Base-by-base conservation (phyloP, 2,329 filamentous ascomycete genomes). In the Penicillium sp. region DNA sequence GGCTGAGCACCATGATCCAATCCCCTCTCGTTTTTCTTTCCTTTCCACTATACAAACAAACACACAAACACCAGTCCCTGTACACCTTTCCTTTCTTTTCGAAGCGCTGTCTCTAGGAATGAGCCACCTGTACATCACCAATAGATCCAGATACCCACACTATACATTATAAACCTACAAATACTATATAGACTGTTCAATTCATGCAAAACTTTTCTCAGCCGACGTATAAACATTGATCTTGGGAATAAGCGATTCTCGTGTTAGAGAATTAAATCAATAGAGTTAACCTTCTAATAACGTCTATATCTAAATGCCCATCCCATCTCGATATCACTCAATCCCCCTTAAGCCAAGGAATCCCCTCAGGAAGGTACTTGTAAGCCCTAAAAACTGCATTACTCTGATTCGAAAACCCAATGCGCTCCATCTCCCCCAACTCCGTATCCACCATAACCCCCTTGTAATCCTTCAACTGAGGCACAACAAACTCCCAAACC, bases 371-470 rank as follows among this genome's bases (percentile, higher is more conserved):
- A 1, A 65, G 63, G 61, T 79, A 78, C 55, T 75, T 74, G 53
- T 79, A 79, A 29, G 76, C 76, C 47, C 77, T 58, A 56, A 80
- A 79, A 18, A 79, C 46, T 1, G 76, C 77, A 69, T 79, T 80
- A 1, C 71, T 71, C 42, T 72, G 65, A 60, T 73, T 74, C 18
- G 69, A 65, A 53, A 78, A 78, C 22, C 63, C 61, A 35, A 75
- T 72, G 4, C 68, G 65, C 57, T 72, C 69, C 51, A 76, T 70
- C 54, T 73, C 67, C n/a, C 69, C 47, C 51, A 65, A 31, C 22
- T 65, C 61, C 14, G 53, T 8, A 12, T 51, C 53, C 4, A 23
- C 51, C 59, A 66, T 62, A 11, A 62, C 68, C 9, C 63, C 67
- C 26, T 59, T 63, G 52, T 79, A 79, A 45, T 70, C 62, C 18